phyloP scores from a whole-genome alignment of 2,329 filamentous ascomycete genomes.

The Trichophyton schoenleinii region DNA sequence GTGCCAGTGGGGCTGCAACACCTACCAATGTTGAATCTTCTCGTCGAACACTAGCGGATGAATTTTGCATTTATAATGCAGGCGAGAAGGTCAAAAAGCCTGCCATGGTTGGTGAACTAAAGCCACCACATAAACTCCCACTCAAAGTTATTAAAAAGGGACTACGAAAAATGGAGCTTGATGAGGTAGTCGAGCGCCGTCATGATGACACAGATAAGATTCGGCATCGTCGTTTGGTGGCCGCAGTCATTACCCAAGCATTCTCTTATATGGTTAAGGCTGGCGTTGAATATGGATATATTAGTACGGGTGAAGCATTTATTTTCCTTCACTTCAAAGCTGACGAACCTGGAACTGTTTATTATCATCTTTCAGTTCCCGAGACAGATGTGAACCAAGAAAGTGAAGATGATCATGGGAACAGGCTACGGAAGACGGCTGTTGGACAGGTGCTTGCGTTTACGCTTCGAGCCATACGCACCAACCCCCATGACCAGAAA shows the following conservation, averaged over 20 bases:
- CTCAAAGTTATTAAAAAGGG: constrained; percentile 31
- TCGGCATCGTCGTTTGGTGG: constrained; percentile 27
- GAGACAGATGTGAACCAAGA: constrained; percentile 19
- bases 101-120: constrained; percentile 33
- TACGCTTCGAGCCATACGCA: constrained; percentile 18
- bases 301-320: constrained; percentile 34
- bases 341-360: constrained; percentile 19
- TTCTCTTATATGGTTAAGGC: constrained; percentile 41
- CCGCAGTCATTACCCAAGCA: constrained; percentile 36
- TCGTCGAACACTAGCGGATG: constrained; percentile 19
- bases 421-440: constrained; percentile 22
- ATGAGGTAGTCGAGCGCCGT: constrained; percentile 26
- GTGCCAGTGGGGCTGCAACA: constrained; percentile 3
- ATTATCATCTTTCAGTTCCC: constrained; percentile 24
- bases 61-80: constrained; percentile 26
- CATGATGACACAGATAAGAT: constrained; percentile 25
- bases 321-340: constrained; percentile 32
- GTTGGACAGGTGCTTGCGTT: constrained; percentile 23
- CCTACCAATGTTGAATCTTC: constrained; percentile 6
- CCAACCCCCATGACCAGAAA: constrained; percentile 8
- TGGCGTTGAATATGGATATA: constrained; percentile 33
- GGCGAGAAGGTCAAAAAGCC: constrained; percentile 14
- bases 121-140: constrained; percentile 38
- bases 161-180: constrained; percentile 32
- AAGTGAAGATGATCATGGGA: constrained; percentile 5